These are phyloP conservation scores for Suzukiozyma palmioleophila DNA, from an alignment of 1,139 yeast genomes.

Conservation along the genomic window DNA sequence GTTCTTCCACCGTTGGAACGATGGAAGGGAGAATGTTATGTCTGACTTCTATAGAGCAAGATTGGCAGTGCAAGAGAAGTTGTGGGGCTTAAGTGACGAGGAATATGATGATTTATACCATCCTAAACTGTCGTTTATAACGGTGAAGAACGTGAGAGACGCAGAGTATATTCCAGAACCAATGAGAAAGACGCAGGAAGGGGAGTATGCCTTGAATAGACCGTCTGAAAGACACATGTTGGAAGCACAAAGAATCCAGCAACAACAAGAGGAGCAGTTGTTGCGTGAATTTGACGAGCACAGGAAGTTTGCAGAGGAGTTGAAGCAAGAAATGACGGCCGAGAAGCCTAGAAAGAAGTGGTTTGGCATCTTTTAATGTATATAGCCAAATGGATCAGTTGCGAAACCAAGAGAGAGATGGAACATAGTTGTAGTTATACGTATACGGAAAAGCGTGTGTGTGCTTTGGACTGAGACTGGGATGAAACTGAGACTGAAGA, in stretches of 20 bases:
- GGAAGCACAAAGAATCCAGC: conserved; percentile 70
- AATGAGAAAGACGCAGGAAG: conserved; percentile 37
- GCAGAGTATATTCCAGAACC: conserved; percentile 38
- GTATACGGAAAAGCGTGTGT: too few relatives aligned
- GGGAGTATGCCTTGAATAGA: conserved; percentile 54
- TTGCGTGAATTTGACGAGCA: conserved; percentile 51
- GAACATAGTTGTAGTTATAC: too few relatives aligned
- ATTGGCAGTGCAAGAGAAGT: conserved; percentile 47
- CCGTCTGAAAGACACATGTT: conserved; percentile 71
- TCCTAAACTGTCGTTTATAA: conserved; percentile 33
- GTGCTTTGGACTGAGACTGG: too few relatives aligned
- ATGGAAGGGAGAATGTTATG: conserved; percentile 73
- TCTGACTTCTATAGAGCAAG: conserved; percentile 63
- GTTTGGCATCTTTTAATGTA: conserved; percentile 29
- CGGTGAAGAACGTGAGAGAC: conserved; percentile 39
- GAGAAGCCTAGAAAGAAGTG: conserved; percentile 24
- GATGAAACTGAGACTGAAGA: too few relatives aligned
- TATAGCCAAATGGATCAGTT: background rate
- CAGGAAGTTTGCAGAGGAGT: conserved; percentile 23
- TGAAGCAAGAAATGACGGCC: conserved; percentile 24
- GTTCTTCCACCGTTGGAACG: conserved; percentile 81
- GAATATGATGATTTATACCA: conserved; percentile 62
- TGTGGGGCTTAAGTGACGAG: conserved; percentile 52
- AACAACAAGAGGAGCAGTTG: conserved; percentile 64
- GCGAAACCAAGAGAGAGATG: too few relatives aligned